Base-by-base conservation (phyloP, 1,284 basidiomycete species). In the Ganoderma resinaceum region DNA sequence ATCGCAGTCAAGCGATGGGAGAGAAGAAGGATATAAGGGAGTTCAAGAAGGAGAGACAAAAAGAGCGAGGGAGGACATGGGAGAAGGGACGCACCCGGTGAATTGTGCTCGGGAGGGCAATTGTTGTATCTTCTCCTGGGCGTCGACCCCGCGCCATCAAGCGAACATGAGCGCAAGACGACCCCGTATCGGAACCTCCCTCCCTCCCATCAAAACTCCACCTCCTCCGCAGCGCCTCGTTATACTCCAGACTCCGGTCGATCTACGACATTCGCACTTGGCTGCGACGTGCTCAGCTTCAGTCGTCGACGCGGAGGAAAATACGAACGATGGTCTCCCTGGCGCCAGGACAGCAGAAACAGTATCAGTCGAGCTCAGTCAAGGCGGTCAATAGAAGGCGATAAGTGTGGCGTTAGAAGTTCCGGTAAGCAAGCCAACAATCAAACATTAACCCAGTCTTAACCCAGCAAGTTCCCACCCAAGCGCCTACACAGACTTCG, bases 11-110 rank as follows among this genome's bases (percentile, higher is more conserved):
- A 62, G 37, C 63, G 42, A 58, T 37, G 23, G 33, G 31, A 29
- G 53, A 59, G 40, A 58, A 53, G 12, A 57, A 53, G 49, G 31
- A 33, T 35, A 35, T 18, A 43, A 38, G 52, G 58, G n/a, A 57
- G 35, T 43, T 62, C 62, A 65, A 62, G 59, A 65, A 65, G n/a
- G 18, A 9, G 26, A 58, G 26, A 65, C 60, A 68, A 68, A 68
- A 65, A 35, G 43, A 59, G 35, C 57, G 53, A 53, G 57, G 23
- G 42, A 31, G n/a, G 55, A 60, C 57, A 61, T 66, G 65, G 65
- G 60, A 61, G 59, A 49, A 33, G 33, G n/a, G 9, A 65, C 64
- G 52, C 59, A 61, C 58, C n/a, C 64, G 18, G 23, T 40, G 64
- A 61, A 61, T 65, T 31, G 49, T 33, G 40, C 40, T 33, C 20